These are phyloP conservation scores for Tephrocybe sp. DNA, from an alignment of 768 basidiomycete genomes.

Conservation along the genomic window DNA sequence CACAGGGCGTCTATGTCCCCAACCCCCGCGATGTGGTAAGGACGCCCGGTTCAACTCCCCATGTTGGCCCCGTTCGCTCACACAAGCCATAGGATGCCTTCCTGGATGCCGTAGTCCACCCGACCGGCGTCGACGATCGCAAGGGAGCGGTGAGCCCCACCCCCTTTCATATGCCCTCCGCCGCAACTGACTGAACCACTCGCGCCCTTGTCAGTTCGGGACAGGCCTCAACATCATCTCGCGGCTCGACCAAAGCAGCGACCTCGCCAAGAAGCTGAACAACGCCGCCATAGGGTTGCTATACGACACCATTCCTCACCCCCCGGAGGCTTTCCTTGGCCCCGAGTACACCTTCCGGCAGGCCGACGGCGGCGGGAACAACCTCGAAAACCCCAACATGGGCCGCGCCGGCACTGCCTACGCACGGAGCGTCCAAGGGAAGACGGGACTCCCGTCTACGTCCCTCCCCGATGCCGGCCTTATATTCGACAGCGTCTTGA, in stretches of 20 bases:
- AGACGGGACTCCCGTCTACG: conserved; percentile 34
- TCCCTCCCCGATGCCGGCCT: conserved; percentile 54
- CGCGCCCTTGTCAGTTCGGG: conserved; percentile 23
- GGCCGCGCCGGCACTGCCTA: conserved; percentile 53
- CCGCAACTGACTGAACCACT: background rate
- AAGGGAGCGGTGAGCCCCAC: conserved; percentile 25
- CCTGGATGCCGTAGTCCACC: conserved; percentile 25
- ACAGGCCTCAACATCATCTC: conserved; percentile 26
- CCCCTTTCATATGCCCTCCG: background rate
- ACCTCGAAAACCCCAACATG: conserved; percentile 39
- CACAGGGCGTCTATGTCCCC: conserved; percentile 21
- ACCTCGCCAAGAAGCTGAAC: conserved; percentile 20
- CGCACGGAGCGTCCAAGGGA: conserved; percentile 48
- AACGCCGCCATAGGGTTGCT: conserved; percentile 36
- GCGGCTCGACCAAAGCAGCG: conserved; percentile 18
- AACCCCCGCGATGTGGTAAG: conserved; percentile 22
- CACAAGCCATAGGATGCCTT: conserved; percentile 29
- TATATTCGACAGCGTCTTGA: conserved; percentile 61
- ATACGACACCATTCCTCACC: conserved; percentile 62
- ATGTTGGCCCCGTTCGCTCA: no score
- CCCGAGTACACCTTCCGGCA: conserved; percentile 35
- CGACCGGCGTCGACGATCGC: conserved; percentile 41
- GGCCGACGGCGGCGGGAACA: conserved; percentile 53
- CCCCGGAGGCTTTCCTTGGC: conserved; percentile 35
- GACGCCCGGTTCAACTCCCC: no score